phyloP scores from a whole-genome alignment of 371 early-diverging fungal species.

The Circinella minor region DNA sequence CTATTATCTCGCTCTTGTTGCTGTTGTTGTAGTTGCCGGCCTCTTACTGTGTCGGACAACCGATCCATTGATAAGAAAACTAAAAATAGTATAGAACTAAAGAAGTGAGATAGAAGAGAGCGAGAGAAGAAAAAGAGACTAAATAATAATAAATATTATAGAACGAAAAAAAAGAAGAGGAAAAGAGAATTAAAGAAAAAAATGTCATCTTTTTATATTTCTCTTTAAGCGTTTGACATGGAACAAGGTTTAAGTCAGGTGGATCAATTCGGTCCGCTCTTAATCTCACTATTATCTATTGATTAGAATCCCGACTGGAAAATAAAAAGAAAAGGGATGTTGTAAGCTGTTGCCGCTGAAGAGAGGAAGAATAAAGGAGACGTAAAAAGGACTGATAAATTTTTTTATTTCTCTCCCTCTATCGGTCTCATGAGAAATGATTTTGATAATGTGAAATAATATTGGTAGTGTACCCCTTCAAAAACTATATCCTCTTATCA shows the following conservation, averaged over 20 bases:
- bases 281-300: not conserved
- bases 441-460: too few species aligned
- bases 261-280: not conserved
- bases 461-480: too few species aligned
- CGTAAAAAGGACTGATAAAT: too few species aligned
- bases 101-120: not conserved
- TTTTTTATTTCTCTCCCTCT: too few species aligned
- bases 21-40: not conserved
- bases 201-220: conserved; percentile 7
- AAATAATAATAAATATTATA: not conserved
- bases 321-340: too few species aligned
- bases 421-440: too few species aligned
- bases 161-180: not conserved
- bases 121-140: too few species aligned
- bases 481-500: not conserved
- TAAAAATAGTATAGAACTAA: not conserved
- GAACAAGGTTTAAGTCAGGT: conserved; percentile 11
- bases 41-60: not conserved
- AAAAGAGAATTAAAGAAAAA: conserved; percentile 1
- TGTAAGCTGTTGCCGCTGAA: too few species aligned
- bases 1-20: not conserved
- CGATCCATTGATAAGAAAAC: not conserved
- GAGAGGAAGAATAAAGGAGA: too few species aligned
- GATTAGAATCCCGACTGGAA: not conserved
- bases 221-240: conserved; percentile 1